These are phyloP conservation scores for Scheffersomyces quercinus DNA, from an alignment of 1,139 yeast genomes.

Conservation along the genomic window DNA sequence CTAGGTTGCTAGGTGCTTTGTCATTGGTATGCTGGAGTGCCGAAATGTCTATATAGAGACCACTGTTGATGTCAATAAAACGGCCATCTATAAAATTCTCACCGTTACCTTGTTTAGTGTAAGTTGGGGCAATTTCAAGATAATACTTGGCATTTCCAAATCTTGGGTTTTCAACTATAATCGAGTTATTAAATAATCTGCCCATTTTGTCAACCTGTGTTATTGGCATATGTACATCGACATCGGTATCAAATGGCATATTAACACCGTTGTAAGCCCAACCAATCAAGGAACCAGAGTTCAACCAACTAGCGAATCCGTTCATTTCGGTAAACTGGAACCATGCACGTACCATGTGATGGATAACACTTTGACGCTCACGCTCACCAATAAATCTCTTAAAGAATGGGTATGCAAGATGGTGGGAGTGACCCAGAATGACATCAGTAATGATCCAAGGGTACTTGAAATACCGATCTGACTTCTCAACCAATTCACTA, in stretches of 20 bases:
- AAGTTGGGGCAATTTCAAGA: slow-evolving; percentile 25
- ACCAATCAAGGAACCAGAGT: slow-evolving; percentile 68
- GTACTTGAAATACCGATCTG: slow-evolving; percentile 43
- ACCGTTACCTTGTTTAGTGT: slow-evolving; percentile 20
- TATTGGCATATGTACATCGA: slow-evolving; percentile 71
- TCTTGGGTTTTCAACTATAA: slow-evolving; percentile 61
- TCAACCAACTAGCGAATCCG: slow-evolving; percentile 58
- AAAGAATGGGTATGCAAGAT: slow-evolving; percentile 49
- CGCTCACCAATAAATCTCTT: slow-evolving; percentile 40
- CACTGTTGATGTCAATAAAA: slow-evolving; percentile 20
- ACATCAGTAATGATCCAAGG: slow-evolving; percentile 47
- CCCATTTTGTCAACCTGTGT: slow-evolving; percentile 55
- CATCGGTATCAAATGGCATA: slow-evolving; percentile 75
- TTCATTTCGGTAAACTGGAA: slow-evolving; percentile 55
- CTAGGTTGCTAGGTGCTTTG: slow-evolving; percentile 9
- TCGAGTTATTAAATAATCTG: slow-evolving; percentile 47
- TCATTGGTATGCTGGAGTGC: slow-evolving; percentile 22
- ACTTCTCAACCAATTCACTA: slow-evolving; percentile 27
- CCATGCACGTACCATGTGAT: slow-evolving; percentile 58
- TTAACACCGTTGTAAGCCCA: slow-evolving; percentile 70
- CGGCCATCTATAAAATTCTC: slow-evolving; percentile 22
- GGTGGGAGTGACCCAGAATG: slow-evolving; percentile 44
- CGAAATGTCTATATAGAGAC: slow-evolving; percentile 21
- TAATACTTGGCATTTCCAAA: slow-evolving; percentile 59
- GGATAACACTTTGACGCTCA: slow-evolving; percentile 48